Evolutionary conservation across 2,329 filamentous ascomycete species (phyloP).

Genomic region (Capronia epimyces): DNA sequence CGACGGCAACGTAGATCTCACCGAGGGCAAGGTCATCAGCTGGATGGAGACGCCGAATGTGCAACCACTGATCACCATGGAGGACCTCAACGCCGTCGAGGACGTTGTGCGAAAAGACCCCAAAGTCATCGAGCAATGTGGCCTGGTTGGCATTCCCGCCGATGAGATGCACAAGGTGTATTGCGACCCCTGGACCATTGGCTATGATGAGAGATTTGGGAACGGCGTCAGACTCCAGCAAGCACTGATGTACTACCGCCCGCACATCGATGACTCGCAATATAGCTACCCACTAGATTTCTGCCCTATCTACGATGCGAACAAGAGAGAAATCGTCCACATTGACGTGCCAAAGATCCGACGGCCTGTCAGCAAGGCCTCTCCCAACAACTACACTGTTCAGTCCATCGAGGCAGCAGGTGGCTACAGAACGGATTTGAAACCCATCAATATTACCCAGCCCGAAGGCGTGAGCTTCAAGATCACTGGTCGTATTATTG

Average conservation of each 20-base stretch:
- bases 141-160: slow-evolving; percentile 69
- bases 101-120: slow-evolving; percentile 68
- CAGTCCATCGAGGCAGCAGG: slow-evolving; percentile 65
- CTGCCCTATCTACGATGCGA: slow-evolving; percentile 82
- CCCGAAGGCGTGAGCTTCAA: slow-evolving; percentile 84
- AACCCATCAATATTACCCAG: slow-evolving; percentile 82
- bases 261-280: slow-evolving; percentile 76
- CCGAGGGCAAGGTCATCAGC: slow-evolving; percentile 58
- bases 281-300: slow-evolving; percentile 91
- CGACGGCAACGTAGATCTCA: slow-evolving; percentile 73
- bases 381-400: slow-evolving; percentile 74
- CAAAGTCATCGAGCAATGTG: slow-evolving; percentile 85
- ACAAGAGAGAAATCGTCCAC: slow-evolving; percentile 70
- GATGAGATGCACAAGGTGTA: slow-evolving; percentile 93
- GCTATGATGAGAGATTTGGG: slow-evolving; percentile 85
- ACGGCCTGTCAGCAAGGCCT: slow-evolving; percentile 64
- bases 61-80: slow-evolving; percentile 87
- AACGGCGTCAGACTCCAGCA: slow-evolving; percentile 75
- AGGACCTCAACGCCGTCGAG: slow-evolving; percentile 79
- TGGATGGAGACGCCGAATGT: slow-evolving; percentile 73
- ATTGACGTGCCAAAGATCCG: slow-evolving; percentile 78
- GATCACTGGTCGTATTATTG: slow-evolving; percentile 65
- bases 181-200: slow-evolving; percentile 94
- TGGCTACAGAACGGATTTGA: slow-evolving; percentile 72
- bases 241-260: slow-evolving; percentile 92